These are phyloP conservation scores for Pseudocercospora macadamiae DNA, from an alignment of 2,329 filamentous ascomycete species.

Conservation along the genomic window DNA sequence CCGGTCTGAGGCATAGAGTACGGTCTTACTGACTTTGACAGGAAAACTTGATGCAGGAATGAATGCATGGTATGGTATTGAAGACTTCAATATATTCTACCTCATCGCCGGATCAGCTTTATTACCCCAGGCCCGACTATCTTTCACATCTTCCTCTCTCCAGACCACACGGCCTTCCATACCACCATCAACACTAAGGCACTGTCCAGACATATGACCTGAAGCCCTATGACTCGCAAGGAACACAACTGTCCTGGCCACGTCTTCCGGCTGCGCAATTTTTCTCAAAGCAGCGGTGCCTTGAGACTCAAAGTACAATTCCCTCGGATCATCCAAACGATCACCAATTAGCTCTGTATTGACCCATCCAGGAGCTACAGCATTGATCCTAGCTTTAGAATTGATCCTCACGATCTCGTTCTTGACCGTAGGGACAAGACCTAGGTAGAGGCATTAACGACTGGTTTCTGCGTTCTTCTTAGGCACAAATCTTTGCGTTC, in stretches of 20 bases:
- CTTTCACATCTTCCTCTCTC: conserved; percentile 47
- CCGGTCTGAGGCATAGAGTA: not conserved
- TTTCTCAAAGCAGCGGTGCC: conserved; percentile 54
- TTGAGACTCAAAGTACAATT: conserved; percentile 55
- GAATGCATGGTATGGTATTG: not conserved
- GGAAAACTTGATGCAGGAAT: not conserved
- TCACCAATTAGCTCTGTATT: conserved; percentile 54
- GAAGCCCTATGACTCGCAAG: conserved; percentile 55
- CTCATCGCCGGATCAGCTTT: conserved; percentile 16
- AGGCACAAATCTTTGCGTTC: too few relatives aligned
- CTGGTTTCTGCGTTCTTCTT: too few relatives aligned
- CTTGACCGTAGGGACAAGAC: conserved; percentile 55
- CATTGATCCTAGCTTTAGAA: conserved; percentile 55
- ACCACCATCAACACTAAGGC: conserved; percentile 54
- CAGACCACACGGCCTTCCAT: conserved; percentile 57
- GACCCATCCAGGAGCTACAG: conserved; percentile 55
- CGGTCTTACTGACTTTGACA: not conserved
- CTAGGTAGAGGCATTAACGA: too few relatives aligned
- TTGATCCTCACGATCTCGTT: conserved; percentile 59
- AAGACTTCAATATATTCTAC: not conserved
- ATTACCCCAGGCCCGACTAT: conserved; percentile 15
- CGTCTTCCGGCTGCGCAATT: conserved; percentile 53
- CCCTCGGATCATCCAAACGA: conserved; percentile 53
- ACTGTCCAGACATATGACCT: conserved; percentile 59
- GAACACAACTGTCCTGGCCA: conserved; percentile 54